phyloP scores from a whole-genome alignment of 139 green algal species.

The Eudorina sp. region DNA sequence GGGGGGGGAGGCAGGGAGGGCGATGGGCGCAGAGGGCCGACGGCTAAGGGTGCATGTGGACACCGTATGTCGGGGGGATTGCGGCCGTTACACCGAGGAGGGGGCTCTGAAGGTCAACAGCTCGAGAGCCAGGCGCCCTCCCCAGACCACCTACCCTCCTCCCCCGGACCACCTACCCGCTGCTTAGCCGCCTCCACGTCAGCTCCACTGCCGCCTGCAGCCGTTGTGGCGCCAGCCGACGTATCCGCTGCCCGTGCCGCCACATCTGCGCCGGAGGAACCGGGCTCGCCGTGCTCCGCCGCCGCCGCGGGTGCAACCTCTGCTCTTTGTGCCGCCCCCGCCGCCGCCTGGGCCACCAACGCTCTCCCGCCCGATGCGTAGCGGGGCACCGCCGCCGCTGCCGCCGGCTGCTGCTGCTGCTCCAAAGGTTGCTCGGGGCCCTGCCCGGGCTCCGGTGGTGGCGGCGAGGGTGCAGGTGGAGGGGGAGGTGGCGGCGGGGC shows the following conservation, averaged over 20 bases:
- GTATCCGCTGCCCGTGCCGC: neutral
- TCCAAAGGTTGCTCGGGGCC: neutral
- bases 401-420: neutral
- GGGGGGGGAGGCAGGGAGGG: too few relatives aligned
- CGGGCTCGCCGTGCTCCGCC: neutral
- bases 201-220: neutral
- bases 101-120: too few relatives aligned
- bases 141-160: too few relatives aligned
- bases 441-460: neutral
- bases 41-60: neutral
- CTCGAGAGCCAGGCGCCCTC: too few relatives aligned
- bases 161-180: neutral
- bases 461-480: neutral
- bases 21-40: neutral
- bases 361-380: constrained; percentile 29
- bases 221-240: neutral
- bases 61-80: neutral
- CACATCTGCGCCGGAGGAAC: neutral
- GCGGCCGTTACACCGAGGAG: too few relatives aligned
- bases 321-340: too few relatives aligned
- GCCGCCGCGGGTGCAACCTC: neutral
- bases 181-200: neutral
- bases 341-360: constrained; percentile 3
- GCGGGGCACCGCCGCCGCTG: neutral
- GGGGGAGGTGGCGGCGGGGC: neutral